Evolutionary conservation across 257 asterid species (phyloP).

Genomic region (Solanum arcanum): DNA sequence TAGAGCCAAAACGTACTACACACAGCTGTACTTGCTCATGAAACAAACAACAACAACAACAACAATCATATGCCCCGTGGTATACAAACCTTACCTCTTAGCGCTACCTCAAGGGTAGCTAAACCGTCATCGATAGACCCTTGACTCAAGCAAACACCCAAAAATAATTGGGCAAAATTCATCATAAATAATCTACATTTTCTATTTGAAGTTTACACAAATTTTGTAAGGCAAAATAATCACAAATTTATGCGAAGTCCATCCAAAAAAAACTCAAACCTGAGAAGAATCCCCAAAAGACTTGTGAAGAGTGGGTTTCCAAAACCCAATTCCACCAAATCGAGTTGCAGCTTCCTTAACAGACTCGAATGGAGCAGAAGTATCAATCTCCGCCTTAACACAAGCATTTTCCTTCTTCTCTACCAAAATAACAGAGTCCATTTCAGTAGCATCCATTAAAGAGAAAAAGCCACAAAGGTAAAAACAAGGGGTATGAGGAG

Average conservation of each 20-base stretch:
- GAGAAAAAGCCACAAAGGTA: background rate
- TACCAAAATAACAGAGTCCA: background rate
- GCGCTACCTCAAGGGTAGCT: background rate
- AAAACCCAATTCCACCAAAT: conserved; percentile 90
- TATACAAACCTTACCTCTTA: background rate
- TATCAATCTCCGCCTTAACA: conserved; percentile 63
- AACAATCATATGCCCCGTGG: no score
- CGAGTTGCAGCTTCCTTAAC: conserved; percentile 83
- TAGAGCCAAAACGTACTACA: background rate
- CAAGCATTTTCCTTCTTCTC: background rate
- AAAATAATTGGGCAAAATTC: background rate
- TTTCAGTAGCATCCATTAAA: background rate
- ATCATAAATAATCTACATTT: background rate
- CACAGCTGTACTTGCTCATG: background rate
- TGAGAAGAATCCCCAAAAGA: conserved; percentile 14
- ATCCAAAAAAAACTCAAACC: conserved; percentile 14
- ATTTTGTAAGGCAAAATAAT: background rate
- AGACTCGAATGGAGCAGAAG: conserved; percentile 91
- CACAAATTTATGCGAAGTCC: background rate
- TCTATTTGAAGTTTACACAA: background rate
- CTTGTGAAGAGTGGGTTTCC: conserved; percentile 61
- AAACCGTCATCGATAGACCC: no score
- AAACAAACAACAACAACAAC: background rate
- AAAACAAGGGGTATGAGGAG: background rate
- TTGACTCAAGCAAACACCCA: no score